These are phyloP conservation scores for Lepidium didymum DNA, from an alignment of 345 rosid species.

Conservation along the genomic window DNA sequence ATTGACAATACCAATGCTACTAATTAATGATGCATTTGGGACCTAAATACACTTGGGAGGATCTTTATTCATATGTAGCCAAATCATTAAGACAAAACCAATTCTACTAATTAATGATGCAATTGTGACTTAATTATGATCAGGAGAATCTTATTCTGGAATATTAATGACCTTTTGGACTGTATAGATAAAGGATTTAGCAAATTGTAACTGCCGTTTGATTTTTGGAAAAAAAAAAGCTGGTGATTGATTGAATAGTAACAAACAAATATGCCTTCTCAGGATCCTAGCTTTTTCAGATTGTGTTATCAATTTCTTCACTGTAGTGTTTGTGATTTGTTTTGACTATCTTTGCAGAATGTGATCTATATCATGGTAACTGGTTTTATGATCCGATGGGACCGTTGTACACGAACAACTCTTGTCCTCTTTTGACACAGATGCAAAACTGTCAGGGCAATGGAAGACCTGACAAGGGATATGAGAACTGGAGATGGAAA, in stretches of 20 bases:
- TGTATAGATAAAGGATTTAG: background rate
- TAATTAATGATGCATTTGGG: background rate
- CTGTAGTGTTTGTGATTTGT: background rate
- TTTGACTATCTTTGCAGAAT: conserved; percentile 37
- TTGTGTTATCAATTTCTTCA: background rate
- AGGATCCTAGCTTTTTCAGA: background rate
- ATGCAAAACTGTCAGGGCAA: conserved; percentile 98
- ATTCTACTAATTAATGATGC: background rate
- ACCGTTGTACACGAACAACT: conserved; percentile 79
- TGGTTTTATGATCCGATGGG: conserved; percentile 81
- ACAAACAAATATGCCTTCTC: background rate
- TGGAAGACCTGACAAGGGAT: conserved; percentile 83
- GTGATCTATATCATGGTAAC: conserved; percentile 71
- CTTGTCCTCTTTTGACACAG: conserved; percentile 83
- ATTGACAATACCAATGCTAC: background rate
- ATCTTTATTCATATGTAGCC: background rate
- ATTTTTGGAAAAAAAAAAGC: background rate
- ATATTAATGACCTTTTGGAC: background rate
- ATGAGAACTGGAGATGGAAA: conserved; percentile 91
- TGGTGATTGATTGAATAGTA: background rate
- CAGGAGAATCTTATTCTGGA: background rate
- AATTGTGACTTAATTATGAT: background rate
- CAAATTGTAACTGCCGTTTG: background rate
- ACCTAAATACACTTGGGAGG: background rate
- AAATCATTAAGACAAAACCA: background rate